These are phyloP conservation scores for Hypoxylon subgilvum DNA, from an alignment of 495 filamentous ascomycete species.

Conservation along the genomic window DNA sequence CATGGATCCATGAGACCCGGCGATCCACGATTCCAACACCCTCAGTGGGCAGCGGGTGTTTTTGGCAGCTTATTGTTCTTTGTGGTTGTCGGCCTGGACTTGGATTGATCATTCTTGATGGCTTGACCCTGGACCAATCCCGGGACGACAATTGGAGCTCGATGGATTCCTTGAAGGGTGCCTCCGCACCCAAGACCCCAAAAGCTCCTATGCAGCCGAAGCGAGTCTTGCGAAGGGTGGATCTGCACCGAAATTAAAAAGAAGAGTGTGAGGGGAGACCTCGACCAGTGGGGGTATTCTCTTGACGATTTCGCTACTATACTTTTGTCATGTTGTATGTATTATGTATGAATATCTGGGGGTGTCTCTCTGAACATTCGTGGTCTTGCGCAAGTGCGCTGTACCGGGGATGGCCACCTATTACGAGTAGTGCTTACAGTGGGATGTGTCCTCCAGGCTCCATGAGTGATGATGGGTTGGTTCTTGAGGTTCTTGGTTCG, in stretches of 20 bases:
- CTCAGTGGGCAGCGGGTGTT: constrained; percentile 22
- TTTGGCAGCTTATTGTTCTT: constrained; percentile 9
- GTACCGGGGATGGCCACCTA: too few species aligned
- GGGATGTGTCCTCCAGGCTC: too few species aligned
- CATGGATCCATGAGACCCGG: constrained; percentile 25
- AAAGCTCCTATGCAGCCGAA: constrained; percentile 37
- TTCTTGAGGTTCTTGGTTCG: too few species aligned
- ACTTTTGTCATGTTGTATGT: too few species aligned
- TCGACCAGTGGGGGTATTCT: constrained; percentile 28
- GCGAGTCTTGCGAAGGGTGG: constrained; percentile 39
- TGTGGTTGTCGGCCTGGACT: constrained; percentile 20
- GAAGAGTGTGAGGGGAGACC: constrained; percentile 16
- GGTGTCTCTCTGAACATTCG: not conserved
- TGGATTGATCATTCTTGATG: constrained; percentile 31
- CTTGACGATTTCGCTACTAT: not conserved
- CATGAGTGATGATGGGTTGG: too few species aligned
- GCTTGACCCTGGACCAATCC: constrained; percentile 32
- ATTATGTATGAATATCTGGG: too few species aligned
- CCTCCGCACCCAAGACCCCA: constrained; percentile 36
- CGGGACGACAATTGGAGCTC: constrained; percentile 33
- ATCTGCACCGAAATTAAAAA: constrained; percentile 41
- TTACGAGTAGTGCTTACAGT: too few species aligned
- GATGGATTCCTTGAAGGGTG: constrained; percentile 29
- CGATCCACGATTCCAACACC: constrained; percentile 34
- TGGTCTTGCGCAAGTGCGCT: too few species aligned